Conservation (phyloP, 2,329 filamentous ascomycete species). For the Phaeosphaeria sp. region DNA sequence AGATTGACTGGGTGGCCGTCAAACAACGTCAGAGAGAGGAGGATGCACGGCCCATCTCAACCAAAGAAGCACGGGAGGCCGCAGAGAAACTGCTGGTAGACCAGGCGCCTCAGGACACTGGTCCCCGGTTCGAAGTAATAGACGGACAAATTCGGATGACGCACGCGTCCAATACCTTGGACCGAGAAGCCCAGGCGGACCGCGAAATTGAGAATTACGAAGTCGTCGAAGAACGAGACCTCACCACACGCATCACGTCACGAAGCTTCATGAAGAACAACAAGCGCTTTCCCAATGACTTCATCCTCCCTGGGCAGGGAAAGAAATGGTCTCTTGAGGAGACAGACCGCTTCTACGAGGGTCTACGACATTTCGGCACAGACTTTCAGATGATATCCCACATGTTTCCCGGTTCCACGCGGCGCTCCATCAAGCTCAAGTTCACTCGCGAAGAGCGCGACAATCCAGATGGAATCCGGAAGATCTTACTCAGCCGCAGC, state of each 20-base stretch:
- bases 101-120: conserved; percentile 21
- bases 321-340: conserved; percentile 70
- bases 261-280: conserved; percentile 72
- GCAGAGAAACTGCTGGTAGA: conserved; percentile 30
- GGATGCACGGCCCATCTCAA: conserved; percentile 27
- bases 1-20: conserved; percentile 66
- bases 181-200: conserved; percentile 70
- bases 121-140: conserved; percentile 64
- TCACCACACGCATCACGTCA: conserved; percentile 74
- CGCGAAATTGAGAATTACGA: conserved; percentile 62
- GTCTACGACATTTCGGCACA: conserved; percentile 77
- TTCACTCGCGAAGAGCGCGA: conserved; percentile 80
- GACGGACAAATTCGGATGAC: conserved; percentile 77
- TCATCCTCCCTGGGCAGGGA: conserved; percentile 54
- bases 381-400: conserved; percentile 82
- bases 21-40: conserved; percentile 48
- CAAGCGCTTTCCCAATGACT: conserved; percentile 55
- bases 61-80: conserved; percentile 30
- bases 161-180: conserved; percentile 70
- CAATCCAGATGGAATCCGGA: conserved; percentile 68
- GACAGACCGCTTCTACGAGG: conserved; percentile 78
- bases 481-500: conserved; percentile 60
- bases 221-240: conserved; percentile 78
- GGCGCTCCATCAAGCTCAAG: conserved; percentile 80
- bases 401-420: conserved; percentile 75